These are phyloP conservation scores for Santalum album DNA, from an alignment of 164 flowering plant species.

Conservation along the genomic window DNA sequence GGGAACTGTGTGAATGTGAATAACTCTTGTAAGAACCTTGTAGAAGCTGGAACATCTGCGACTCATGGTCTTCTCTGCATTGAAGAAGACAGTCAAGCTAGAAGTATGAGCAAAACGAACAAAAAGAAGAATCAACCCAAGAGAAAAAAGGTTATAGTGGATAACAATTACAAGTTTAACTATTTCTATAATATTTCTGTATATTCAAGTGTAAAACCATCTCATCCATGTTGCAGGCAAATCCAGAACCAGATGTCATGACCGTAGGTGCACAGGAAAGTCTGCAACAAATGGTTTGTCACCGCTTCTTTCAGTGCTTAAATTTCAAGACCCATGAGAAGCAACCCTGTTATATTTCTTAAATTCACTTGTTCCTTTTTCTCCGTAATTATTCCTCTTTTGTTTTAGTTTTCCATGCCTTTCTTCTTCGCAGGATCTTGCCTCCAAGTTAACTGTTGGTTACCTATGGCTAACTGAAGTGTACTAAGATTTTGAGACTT, in stretches of 20 bases:
- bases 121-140: conserved; percentile 1
- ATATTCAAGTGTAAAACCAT: neutral
- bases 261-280: neutral
- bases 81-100: neutral
- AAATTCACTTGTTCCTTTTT: no score
- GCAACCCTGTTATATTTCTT: no score
- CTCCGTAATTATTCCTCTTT: no score
- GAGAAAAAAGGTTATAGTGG: neutral
- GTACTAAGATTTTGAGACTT: neutral
- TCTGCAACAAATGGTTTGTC: neutral
- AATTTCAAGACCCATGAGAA: no score
- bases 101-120: neutral
- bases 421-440: no score
- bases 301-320: neutral
- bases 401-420: no score
- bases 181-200: neutral
- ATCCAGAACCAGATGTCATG: neutral
- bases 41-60: neutral
- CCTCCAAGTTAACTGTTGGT: no score
- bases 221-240: neutral
- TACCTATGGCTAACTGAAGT: neutral
- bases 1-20: neutral
- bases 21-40: conserved; percentile 1
- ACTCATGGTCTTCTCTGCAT: conserved; percentile 1
- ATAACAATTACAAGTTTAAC: neutral